Conservation (phyloP, 73 alveolate genomes). For the Paramecium bursaria region DNA sequence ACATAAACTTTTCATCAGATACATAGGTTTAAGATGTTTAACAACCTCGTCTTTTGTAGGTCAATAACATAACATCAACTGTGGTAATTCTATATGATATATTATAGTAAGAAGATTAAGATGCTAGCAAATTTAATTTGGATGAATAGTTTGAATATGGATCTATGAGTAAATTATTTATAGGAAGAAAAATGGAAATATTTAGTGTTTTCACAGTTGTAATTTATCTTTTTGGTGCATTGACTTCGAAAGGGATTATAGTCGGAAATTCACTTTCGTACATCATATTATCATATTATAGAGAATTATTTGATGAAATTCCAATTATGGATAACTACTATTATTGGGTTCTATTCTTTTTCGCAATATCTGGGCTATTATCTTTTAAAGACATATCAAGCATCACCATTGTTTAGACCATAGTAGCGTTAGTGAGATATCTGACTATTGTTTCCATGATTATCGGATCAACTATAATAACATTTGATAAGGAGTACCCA, state of each 20-base stretch:
- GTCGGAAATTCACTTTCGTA: slow-evolving; percentile 66
- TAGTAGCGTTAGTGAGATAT: slow-evolving; percentile 60
- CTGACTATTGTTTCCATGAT: slow-evolving; percentile 51
- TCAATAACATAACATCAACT: too few relatives aligned
- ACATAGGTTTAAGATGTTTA: too few relatives aligned
- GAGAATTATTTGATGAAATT: slow-evolving; percentile 5
- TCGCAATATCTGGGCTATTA: slow-evolving; percentile 7
- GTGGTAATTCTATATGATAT: too few relatives aligned
- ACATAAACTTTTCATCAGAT: too few relatives aligned
- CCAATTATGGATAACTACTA: slow-evolving; percentile 23
- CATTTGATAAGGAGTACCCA: background rate
- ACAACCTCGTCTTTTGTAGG: too few relatives aligned
- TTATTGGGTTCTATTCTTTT: slow-evolving; percentile 53
- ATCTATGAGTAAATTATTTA: slow-evolving; percentile 55
- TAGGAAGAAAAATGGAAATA: slow-evolving; percentile 48
- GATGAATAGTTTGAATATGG: slow-evolving; percentile 63
- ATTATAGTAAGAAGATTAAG: background rate
- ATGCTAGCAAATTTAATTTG: slow-evolving; percentile 3
- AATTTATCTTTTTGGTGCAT: slow-evolving; percentile 60
- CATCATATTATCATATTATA: background rate
- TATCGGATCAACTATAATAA: slow-evolving; percentile 28
- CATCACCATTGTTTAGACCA: slow-evolving; percentile 32
- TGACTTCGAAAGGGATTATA: slow-evolving; percentile 62
- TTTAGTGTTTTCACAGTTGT: slow-evolving; percentile 34
- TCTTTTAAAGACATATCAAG: slow-evolving; percentile 61